Evolutionary conservation across 2,329 filamentous ascomycete genomes (phyloP).

Genomic region (Chaetoscypha palmicola): DNA sequence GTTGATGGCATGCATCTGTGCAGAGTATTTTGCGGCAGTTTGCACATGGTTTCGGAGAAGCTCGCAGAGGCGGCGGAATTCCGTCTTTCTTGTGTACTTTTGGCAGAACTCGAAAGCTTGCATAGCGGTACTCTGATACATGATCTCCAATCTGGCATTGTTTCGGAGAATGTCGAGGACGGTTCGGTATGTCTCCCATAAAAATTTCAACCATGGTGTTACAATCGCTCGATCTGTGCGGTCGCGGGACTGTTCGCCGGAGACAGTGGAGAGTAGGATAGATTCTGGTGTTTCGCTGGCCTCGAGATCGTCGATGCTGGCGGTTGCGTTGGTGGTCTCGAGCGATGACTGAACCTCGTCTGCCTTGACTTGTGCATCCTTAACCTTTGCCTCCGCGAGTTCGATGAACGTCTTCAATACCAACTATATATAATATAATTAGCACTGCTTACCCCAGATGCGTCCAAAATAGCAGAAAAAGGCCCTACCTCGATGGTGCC

Average conservation of each 20-base stretch:
- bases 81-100: conserved; percentile 97
- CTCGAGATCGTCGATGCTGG: conserved; percentile 89
- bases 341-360: conserved; percentile 87
- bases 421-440: conserved; percentile 42
- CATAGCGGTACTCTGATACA: conserved; percentile 96
- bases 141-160: conserved; percentile 93
- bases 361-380: conserved; percentile 89
- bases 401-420: conserved; percentile 98
- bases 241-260: conserved; percentile 94
- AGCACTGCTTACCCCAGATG: not conserved
- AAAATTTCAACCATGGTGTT: conserved; percentile 97
- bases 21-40: conserved; percentile 97
- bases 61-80: conserved; percentile 97
- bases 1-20: conserved; percentile 99
- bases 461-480: no score
- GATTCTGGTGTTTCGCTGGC: conserved; percentile 97
- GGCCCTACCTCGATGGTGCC: conserved; percentile 80
- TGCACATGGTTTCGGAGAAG: conserved; percentile 97
- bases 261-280: conserved; percentile 94
- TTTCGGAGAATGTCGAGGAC: conserved; percentile 98
- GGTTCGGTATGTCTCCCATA: conserved; percentile 98
- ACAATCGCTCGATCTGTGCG: conserved; percentile 97
- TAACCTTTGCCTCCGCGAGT: conserved; percentile 91
- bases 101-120: conserved; percentile 99
- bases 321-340: conserved; percentile 63